Conservation (phyloP, 1,284 basidiomycete genomes). For the Porodaedalea pini region DNA sequence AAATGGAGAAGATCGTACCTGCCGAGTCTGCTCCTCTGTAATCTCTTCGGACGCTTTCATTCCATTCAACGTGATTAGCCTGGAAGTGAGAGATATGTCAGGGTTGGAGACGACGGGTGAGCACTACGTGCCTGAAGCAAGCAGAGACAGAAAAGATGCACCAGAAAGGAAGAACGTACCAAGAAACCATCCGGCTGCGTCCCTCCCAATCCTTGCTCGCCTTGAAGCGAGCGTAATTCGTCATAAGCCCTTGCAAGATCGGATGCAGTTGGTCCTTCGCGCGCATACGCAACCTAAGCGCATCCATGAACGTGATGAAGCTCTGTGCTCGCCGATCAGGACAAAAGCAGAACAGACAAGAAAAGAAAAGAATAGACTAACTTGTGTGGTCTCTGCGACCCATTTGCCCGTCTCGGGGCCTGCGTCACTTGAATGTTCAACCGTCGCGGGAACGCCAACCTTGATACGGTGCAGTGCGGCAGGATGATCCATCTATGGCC, state of each 20-base stretch:
- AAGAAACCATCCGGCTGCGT: slow-evolving; percentile 87
- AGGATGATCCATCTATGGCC: slow-evolving; percentile 85
- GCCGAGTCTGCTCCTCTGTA: slow-evolving; percentile 91
- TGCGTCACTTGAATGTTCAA: slow-evolving; percentile 85
- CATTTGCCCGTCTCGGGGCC: slow-evolving; percentile 88
- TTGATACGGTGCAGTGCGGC: slow-evolving; percentile 88
- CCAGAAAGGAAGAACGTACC: slow-evolving; percentile 49
- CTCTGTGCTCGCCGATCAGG: slow-evolving; percentile 45
- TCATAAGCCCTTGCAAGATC: slow-evolving; percentile 90
- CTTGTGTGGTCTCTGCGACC: slow-evolving; percentile 99
- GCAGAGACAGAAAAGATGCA: too few relatives aligned
- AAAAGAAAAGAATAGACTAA: too few relatives aligned
- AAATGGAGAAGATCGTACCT: slow-evolving; percentile 44
- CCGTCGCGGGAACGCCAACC: slow-evolving; percentile 94
- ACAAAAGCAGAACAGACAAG: too few relatives aligned
- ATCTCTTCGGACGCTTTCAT: slow-evolving; percentile 98
- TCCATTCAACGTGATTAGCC: slow-evolving; percentile 93
- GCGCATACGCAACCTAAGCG: slow-evolving; percentile 85
- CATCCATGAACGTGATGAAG: slow-evolving; percentile 99
- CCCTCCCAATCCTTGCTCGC: slow-evolving; percentile 96
- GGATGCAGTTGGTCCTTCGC: slow-evolving; percentile 98
- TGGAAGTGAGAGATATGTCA: slow-evolving; percentile 30
- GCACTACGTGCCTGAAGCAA: too few relatives aligned
- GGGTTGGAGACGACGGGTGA: neutral
- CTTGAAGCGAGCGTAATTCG: slow-evolving; percentile 88